These are phyloP conservation scores for Phaeosphaeria sp. DNA, from an alignment of 2,329 filamentous ascomycete genomes.

Conservation along the genomic window DNA sequence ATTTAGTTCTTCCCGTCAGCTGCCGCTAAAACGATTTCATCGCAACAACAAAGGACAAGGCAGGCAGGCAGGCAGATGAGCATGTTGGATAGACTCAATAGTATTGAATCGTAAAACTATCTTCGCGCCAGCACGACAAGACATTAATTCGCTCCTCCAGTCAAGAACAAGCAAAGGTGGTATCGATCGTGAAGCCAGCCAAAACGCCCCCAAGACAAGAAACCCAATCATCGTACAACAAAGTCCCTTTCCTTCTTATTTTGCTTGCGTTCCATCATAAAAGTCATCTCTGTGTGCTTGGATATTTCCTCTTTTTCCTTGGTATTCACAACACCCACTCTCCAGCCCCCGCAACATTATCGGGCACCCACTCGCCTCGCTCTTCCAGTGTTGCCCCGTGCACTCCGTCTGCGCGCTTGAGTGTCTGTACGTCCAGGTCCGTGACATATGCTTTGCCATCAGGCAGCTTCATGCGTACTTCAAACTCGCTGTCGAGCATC, in stretches of 20 bases:
- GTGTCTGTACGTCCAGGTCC: conserved; percentile 88
- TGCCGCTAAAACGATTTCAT: neutral
- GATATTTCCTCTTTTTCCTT: neutral
- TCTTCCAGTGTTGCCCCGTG: conserved; percentile 81
- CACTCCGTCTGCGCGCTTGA: conserved; percentile 87
- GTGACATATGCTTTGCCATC: conserved; percentile 81
- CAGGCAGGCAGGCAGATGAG: neutral
- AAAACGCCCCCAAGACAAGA: neutral
- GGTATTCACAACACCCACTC: conserved; percentile 12
- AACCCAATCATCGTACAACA: conserved; percentile 4
- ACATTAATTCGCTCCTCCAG: neutral
- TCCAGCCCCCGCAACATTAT: conserved; percentile 60
- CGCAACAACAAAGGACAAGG: neutral
- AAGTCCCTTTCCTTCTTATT: neutral
- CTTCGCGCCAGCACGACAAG: conserved; percentile 7
- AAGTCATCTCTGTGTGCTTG: conserved; percentile 2
- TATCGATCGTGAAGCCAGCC: conserved; percentile 1
- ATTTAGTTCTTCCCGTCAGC: neutral
- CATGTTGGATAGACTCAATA: neutral
- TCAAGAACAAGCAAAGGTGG: conserved; percentile 4
- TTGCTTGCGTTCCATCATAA: neutral
- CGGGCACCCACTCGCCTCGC: conserved; percentile 82
- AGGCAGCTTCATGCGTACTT: conserved; percentile 80
- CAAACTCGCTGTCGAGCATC: conserved; percentile 95
- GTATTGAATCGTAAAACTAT: neutral